These are phyloP conservation scores for Ascoidea rubescens DNA, from an alignment of 805 yeast genomes.

Conservation along the genomic window DNA sequence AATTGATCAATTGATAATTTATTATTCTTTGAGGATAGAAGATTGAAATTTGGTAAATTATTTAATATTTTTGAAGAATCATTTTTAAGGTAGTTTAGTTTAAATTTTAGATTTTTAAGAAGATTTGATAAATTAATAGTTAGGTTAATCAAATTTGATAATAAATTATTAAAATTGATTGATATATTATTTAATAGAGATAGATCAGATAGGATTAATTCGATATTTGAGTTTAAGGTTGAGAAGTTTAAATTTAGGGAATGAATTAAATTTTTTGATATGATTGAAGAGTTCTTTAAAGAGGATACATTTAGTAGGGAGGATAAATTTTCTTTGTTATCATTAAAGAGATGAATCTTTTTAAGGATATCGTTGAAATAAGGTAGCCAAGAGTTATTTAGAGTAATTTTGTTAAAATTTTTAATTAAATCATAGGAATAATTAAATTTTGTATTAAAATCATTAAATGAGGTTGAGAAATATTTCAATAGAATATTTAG, in stretches of 20 bases:
- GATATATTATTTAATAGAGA: conserved; percentile 28
- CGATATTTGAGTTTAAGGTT: too few species aligned
- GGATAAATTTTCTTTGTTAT: conserved; percentile 15
- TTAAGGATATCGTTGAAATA: conserved; percentile 17
- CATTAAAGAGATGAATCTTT: conserved; percentile 14
- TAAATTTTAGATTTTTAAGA: background rate
- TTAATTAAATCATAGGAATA: conserved; percentile 23
- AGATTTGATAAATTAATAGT: conserved; percentile 10
- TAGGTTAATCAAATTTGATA: conserved; percentile 21
- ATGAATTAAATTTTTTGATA: conserved; percentile 13
- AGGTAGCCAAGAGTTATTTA: conserved; percentile 25
- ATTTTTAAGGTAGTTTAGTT: too few species aligned
- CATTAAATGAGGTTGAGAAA: conserved; percentile 31
- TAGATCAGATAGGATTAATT: too few species aligned
- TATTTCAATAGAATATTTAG: conserved; percentile 34
- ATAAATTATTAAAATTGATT: conserved; percentile 21
- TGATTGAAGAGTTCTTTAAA: conserved; percentile 20
- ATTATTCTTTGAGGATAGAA: conserved; percentile 5
- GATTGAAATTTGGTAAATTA: conserved; percentile 7
- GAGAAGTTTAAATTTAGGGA: too few species aligned
- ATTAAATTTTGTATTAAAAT: conserved; percentile 32
- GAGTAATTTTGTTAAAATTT: conserved; percentile 26
- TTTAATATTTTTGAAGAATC: conserved; percentile 14
- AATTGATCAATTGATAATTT: conserved; percentile 8
- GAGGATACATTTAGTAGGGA: conserved; percentile 19